Evolutionary conservation across 78 protist genomes (phyloP), one percentile per base, ranked within the genome.

Genomic region (Polysphondylium violaceum): DNA sequence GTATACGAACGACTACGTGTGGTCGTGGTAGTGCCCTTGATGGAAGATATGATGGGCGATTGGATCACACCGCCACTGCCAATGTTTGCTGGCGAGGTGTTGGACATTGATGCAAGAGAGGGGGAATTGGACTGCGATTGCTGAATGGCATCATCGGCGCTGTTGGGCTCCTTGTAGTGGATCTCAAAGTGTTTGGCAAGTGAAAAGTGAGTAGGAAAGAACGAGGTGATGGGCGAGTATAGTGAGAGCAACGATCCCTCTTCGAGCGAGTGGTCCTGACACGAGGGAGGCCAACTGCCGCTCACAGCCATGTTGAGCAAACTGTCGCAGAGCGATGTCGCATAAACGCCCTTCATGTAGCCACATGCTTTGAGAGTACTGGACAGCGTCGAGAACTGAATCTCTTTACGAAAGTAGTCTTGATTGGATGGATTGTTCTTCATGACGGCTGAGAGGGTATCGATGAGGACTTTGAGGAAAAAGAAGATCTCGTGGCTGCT

Each of bases 271-370:
- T 88, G 94, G 31, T 75, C 65, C 27, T 76, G 74, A 50, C 94
- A 88, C 31, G 87, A 88, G 33, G 94, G 94, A 44, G 94, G 94
- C 94, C 94, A 88, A 41, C 79, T 64, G 33, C 89, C 88, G 5
- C 67, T 23, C 0, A 88, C 87, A 16, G 94, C 86, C 87, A 88
- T 71, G 27, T 88, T 76, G 6, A 88, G 19, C 40, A 88, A 36
- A 40, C 74, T 55, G 64, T 88, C 94, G 50, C 83, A 71, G 3
- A 88, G 76, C 3, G 86, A 72, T 21, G 67, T 81, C 5, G 87
- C 61, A 29, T 78, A 60, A 11, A 60, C 63, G 14, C 94, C 78
- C 38, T 88, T 85, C 74, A 88, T 88, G 21, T 78, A 88, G 14
- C 69, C 76, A 51, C 94, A 88, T 14, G 73, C 71, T 17, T 27